Base-by-base conservation (phyloP, 306 rosid genomes). In the Cajanus cajan region DNA sequence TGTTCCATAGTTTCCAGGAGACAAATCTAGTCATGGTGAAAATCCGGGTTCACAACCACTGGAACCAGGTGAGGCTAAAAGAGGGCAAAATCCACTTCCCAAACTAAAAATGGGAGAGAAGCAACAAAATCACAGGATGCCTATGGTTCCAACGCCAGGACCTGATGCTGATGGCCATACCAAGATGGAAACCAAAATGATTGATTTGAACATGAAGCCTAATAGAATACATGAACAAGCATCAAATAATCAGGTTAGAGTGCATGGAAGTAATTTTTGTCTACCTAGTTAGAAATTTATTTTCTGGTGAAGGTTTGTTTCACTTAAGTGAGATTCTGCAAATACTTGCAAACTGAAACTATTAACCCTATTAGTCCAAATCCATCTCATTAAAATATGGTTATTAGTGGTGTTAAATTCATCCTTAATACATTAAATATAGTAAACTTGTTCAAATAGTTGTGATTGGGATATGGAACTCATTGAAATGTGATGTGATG, bases 121-220 rank as follows among this genome's bases (percentile, higher is more conserved):
- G 65, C 89, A 71, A 40, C 96, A 85, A 71, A 95, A 90, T 84
- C 97, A 90, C 15, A 84, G 83, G 85, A 83, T 81, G 58, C 88
- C 89, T 44, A 74, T 84, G 66, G 68, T 66, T 83, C 68, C 82
- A 12, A 34, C 47, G 31, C 77, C 80, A 72, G 96, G 88, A 68
- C 70, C 89, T 48, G 80, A 87, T 79, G 89, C 84, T 57, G 93
- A 85, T 81, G 91, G 94, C 3, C 89, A 90, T 73, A 50, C 86
- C 74, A 86, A 86, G 90, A 85, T 86, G 85, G 91, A 93, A 34
- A 89, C 73, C n/a, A 86, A 95, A 78, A 84, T 95, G 97, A 88
- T 95, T 73, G 99, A 95, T 83, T 86, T 95, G 86, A 95, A 95
- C 84, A 89, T 93, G 83, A 87, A 93, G 88, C 99, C 99, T 84